A percentile compares a stretch with the other conserved stretches of the same genome.
These are phyloP conservation scores for Endocladia muricata DNA, from an alignment of 31 red algal genomes.

Conservation along the genomic window DNA sequence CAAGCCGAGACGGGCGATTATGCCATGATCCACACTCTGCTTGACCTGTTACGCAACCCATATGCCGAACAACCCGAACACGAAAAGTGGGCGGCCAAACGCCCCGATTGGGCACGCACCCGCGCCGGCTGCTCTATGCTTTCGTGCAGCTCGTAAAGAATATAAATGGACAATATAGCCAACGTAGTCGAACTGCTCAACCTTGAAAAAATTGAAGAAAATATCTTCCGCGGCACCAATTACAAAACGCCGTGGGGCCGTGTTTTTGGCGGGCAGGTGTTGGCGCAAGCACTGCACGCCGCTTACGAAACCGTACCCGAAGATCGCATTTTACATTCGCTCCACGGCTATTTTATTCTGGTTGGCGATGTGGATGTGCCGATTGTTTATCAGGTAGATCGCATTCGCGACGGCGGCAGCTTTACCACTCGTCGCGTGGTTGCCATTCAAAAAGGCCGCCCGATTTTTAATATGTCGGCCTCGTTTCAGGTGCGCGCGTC, in stretches of 20 bases:
- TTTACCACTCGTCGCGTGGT: conserved; percentile 10
- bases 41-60: conserved; percentile 71
- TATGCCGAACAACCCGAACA: conserved; percentile 86
- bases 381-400: conserved; percentile 10
- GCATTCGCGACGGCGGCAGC: conserved; percentile 4
- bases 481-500: background rate
- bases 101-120: conserved; percentile 51
- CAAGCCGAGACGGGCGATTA: conserved; percentile 84
- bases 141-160: conserved; percentile 18
- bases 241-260: background rate
- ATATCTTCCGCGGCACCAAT: background rate
- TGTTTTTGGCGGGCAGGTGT: conserved; percentile 1
- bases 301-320: conserved; percentile 1
- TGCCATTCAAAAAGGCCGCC: background rate
- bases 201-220: conserved; percentile 7
- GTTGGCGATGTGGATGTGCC: background rate
- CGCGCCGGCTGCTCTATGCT: conserved; percentile 41
- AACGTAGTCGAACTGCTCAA: background rate
- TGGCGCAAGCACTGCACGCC: background rate
- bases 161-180: too few relatives aligned
- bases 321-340: background rate
- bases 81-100: conserved; percentile 19
- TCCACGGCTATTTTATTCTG: background rate
- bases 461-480: conserved; percentile 1
- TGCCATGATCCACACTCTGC: conserved; percentile 56